Base-by-base conservation (phyloP, 768 basidiomycete species). In the Kwoniella europaea region DNA sequence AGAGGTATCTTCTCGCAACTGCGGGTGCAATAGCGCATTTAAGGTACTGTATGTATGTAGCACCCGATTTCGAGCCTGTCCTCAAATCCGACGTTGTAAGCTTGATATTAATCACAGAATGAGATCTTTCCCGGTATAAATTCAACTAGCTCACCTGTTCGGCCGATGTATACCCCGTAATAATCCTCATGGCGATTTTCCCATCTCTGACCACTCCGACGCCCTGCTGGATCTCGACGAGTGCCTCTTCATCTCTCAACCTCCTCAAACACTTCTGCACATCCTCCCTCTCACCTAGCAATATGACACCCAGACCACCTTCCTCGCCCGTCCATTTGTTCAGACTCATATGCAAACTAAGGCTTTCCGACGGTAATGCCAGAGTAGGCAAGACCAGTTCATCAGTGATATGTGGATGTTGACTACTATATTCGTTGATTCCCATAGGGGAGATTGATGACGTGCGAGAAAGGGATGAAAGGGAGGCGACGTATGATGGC, bases 341-440 rank as follows among this genome's bases (percentile, higher is more conserved):
- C 4, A 78, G 27, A 44, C 68, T 71, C 53, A 76, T 50, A 61
- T 80, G 79, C n/a, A 80, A 42, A 16, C 68, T 70, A 1, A 70
- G 61, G 57, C 73, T 74, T 10, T 74, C 68, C 16, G 62, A 68
- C 7, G 77, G 75, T n/a, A 80, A 62, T 56, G 66, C 67, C n/a
- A 80, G 52, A 29, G 71, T 76, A 3, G 79, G 79, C 18, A 80
- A 52, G 6, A 80, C 76, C 29, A 80, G 57, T 46, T 76, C 78
- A 12, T 71, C 72, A 9, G 52, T n/a, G 16, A 15, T 52, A 24
- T n/a, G 10, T 5, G 42, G 57, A 35, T 41, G 58, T 9, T 68
- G 27, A 2, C 18, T 18, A 1, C 29, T n/a, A 35, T 54, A 22
- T 1, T 46, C 67, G 44, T 29, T 43, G 10, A 58, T n/a, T 2